Base-by-base conservation (phyloP, 2,329 filamentous ascomycete genomes). In the Monosporascus sp. region DNA sequence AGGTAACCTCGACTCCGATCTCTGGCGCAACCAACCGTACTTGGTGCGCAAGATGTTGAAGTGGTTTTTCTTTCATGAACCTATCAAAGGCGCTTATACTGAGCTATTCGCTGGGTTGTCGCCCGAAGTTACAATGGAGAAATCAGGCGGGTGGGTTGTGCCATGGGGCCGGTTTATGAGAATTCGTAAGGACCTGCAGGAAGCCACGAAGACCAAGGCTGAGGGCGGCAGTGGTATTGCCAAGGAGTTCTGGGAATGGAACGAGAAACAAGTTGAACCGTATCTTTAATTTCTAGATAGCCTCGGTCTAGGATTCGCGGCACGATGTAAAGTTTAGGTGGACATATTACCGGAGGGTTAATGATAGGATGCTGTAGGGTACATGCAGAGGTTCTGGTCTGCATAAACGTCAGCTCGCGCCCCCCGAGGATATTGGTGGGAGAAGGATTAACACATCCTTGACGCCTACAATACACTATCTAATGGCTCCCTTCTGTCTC, bases 171-270 rank as follows among this genome's bases (percentile, higher is more conserved):
- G 67, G 45, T 59, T 66, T 49, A 54, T 54, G 53, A 41, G 58
- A 20, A 57, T 67, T 15, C 59, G 68, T 11, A 54, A 60, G 22
- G 70, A 71, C 51, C 45, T 71, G 18, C 63, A 58, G 7, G 58
- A 61, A 1, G 64, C 56, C 9, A 60, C 60, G 1, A 67, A 61
- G 55, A 50, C 59, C 3, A 53, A 62, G 37, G 59, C 58, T 9
- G 67, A 72, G 24, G 68, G 69, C 27, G 70, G 71, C 4, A 68
- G 58, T 22, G 70, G 68, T 1, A 62, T 66, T 49, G 68, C 66
- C 3, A 50, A 61, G 39, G 58, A 65, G 47, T 74, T 76, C 52
- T 76, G 72, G 72, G 68, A 71, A 5, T 76, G 72, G 72, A 65
- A 62, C 41, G 73, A 75, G 52, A 24, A 24, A 24, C 24, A 24